phyloP scores from a whole-genome alignment of 2,329 filamentous ascomycete genomes.

The Basipetospora chlamydospora region DNA sequence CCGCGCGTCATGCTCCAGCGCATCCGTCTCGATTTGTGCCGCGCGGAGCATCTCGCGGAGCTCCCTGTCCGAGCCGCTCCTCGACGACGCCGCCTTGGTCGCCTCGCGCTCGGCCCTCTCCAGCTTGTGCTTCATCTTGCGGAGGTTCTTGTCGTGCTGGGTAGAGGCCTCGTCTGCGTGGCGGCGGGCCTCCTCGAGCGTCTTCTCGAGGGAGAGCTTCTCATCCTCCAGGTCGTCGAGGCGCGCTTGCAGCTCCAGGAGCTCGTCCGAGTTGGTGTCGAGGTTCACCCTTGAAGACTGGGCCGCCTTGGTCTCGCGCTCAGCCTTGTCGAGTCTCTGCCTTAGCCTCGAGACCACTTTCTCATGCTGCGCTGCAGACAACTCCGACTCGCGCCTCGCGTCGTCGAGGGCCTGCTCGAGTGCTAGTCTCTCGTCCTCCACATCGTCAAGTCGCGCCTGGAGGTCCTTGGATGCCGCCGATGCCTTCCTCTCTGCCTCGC shows the following conservation, averaged over 20 bases:
- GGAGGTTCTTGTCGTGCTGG: slow-evolving; percentile 27
- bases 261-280: too few relatives aligned
- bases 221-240: slow-evolving; percentile 45
- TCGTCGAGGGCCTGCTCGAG: slow-evolving; percentile 45
- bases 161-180: slow-evolving; percentile 32
- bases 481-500: slow-evolving; percentile 35
- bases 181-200: slow-evolving; percentile 39
- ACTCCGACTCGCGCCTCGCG: slow-evolving; percentile 35
- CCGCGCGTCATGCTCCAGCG: slow-evolving; percentile 57
- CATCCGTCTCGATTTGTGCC: slow-evolving; percentile 49
- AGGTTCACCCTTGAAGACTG: too few relatives aligned
- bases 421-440: slow-evolving; percentile 43
- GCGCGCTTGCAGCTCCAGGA: slow-evolving; percentile 23
- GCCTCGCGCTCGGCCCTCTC: slow-evolving; percentile 27
- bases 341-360: slow-evolving; percentile 27
- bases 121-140: slow-evolving; percentile 31
- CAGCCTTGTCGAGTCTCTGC: slow-evolving; percentile 35
- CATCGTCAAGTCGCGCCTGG: slow-evolving; percentile 37
- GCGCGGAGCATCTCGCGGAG: slow-evolving; percentile 46
- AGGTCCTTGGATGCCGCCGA: slow-evolving; percentile 30
- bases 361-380: slow-evolving; percentile 27
- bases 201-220: slow-evolving; percentile 41
- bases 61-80: slow-evolving; percentile 40
- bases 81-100: slow-evolving; percentile 20
- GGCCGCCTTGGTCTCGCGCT: slow-evolving; percentile 29